Base-by-base conservation (phyloP, 2,329 filamentous ascomycete species). In the Fusarium illudens region DNA sequence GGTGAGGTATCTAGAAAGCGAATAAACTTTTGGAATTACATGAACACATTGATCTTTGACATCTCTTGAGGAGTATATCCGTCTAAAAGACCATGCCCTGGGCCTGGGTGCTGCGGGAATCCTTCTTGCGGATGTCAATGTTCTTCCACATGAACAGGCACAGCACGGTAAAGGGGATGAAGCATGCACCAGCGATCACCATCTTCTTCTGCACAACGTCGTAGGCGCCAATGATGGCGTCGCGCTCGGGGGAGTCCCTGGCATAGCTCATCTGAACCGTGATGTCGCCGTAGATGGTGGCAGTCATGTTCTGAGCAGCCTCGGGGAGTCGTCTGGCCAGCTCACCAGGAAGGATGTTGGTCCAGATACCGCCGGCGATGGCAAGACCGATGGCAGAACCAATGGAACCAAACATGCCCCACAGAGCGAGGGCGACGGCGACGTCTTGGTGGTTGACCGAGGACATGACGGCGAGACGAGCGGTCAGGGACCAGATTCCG, bases 321-420 rank as follows among this genome's bases (percentile, higher is more conserved):
- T 79, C 81, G 1, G 84, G 84, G 0, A 86, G 78, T 15, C 75
- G 75, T 19, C 75, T 72, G 60, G 75, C 64, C 6, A 87, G 76
- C 42, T 80, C 78, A 11, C 58, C 67, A 6, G 82, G 82, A 44
- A 87, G 78, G 17, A 83, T 77, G 71, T 85, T 85, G 9, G 84
- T 87, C 88, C 88, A 90, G 59, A 91, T 83, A 9, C 86, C 86
- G 2, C 86, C 87, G 2, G 87, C 86, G 61, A 90, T 83, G 32
- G 87, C 85, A 9, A 82, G 80, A 10, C 87, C 87, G 4, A 88
- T 82, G 3, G 86, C 83, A 22, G 84, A 83, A 52, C 87, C 87
- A 68, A 89, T 83, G 53, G 84, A 84, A 62, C 87, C 85, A 29
- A 87, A 85, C 9, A 89, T 82, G 17, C 86, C 79, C 70, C 86